These are phyloP conservation scores for Plantago coronopus DNA, from an alignment of 305 asterid species.

Conservation along the genomic window DNA sequence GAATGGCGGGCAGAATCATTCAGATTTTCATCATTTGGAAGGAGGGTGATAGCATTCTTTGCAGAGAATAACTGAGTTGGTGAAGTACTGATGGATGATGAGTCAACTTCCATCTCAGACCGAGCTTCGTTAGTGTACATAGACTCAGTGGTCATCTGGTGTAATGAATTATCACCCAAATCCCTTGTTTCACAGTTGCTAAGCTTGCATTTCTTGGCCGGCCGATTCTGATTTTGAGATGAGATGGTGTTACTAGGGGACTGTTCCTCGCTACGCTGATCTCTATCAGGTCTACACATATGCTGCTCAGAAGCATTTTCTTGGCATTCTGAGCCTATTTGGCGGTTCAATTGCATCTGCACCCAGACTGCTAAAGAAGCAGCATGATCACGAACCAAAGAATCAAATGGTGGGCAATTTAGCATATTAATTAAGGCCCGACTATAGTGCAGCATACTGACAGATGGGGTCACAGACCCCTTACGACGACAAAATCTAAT, in stretches of 20 bases:
- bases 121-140: slow-evolving; percentile 12
- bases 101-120: slow-evolving; percentile 30
- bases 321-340: slow-evolving; percentile 34
- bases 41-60: neutral
- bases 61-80: slow-evolving; percentile 25
- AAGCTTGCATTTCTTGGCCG: slow-evolving; percentile 26
- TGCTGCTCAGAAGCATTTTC: slow-evolving; percentile 25
- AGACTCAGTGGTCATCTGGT: slow-evolving; percentile 22
- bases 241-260: slow-evolving; percentile 19
- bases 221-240: slow-evolving; percentile 22
- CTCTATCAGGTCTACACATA: slow-evolving; percentile 24
- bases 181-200: slow-evolving; percentile 24
- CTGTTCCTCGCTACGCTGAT: slow-evolving; percentile 17
- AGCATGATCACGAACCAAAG: slow-evolving; percentile 81
- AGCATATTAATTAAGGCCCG: slow-evolving; percentile 67
- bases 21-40: slow-evolving; percentile 26
- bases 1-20: slow-evolving; percentile 23
- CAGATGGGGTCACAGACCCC: slow-evolving; percentile 45
- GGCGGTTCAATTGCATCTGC: slow-evolving; percentile 58
- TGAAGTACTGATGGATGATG: slow-evolving; percentile 25
- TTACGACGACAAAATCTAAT: slow-evolving; percentile 60
- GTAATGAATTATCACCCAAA: slow-evolving; percentile 16
- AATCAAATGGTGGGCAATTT: slow-evolving; percentile 56
- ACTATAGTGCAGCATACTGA: slow-evolving; percentile 67
- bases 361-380: slow-evolving; percentile 65